Base-by-base conservation (phyloP, 2,329 filamentous ascomycete genomes). In the Hymenoscyphus albidus region DNA sequence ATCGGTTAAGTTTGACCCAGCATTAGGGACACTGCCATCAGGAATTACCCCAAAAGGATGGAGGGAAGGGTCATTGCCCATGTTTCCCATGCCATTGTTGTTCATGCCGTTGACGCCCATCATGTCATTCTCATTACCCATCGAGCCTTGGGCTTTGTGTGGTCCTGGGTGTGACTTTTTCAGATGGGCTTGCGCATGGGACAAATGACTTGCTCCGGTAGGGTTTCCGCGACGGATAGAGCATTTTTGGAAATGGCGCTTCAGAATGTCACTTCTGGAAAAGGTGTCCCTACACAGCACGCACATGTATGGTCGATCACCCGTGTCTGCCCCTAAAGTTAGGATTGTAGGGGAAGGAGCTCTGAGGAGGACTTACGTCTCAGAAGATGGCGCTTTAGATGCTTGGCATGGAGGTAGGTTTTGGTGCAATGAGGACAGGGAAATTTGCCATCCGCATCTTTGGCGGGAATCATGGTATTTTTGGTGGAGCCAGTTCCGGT, bases 181-280 rank as follows among this genome's bases (percentile, higher is more conserved):
- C 74, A 95, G 84, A 78, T 96, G 92, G 69, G 91, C 90, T 78
- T 94, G 91, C 42, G 93, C 92, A 79, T 97, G 93, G 71, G 93
- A 96, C 78, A 99, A 80, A 80, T 99, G 95, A 75, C 91, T 97
- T 68, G 92, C 92, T 72, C 93, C 93, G 16, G 93, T 97, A 62
- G 95, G 94, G 79, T 98, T 98, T 65, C 95, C 95, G 76, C 95
- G 89, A 74, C 95, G 89, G 70, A 97, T 92, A 48, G 95, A 97
- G 81, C 95, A 99, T 82, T 99, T 99, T 79, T 97, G 93, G 80
- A 98, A 99, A 80, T 99, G 95, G 70, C 95, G 92, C 83, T 99
- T 99, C 74, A 99, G 82, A 70, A 99, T 98, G 76, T 99, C 95
- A 83, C 93, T 97, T 77, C 95, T 89, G 59, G 92, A 97, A 80